Percentiles rank a stretch among this genome's conserved stretches.
These are phyloP conservation scores for Beta lomatogona DNA, from an alignment of 179 eudicot species.

Conservation along the genomic window DNA sequence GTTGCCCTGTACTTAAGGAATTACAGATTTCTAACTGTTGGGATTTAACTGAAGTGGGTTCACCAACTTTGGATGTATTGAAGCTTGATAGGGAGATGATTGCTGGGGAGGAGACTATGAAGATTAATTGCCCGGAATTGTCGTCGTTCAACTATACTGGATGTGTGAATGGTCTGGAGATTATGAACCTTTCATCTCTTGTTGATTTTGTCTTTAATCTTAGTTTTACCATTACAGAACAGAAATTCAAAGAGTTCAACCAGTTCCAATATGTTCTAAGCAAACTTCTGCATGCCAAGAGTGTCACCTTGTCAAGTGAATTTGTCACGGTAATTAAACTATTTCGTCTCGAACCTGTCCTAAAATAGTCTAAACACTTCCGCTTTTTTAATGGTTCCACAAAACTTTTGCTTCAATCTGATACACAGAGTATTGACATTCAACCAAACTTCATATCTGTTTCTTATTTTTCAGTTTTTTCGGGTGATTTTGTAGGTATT, in stretches of 20 bases:
- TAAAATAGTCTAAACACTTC: background rate
- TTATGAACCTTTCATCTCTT: background rate
- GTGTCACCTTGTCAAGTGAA: background rate
- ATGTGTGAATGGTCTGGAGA: slow-evolving; percentile 11
- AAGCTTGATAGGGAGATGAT: background rate
- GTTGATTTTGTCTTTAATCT: background rate
- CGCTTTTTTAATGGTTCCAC: background rate
- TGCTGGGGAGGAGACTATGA: background rate
- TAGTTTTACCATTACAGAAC: too few species aligned
- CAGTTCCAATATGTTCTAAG: background rate
- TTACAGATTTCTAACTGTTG: background rate
- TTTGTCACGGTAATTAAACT: background rate
- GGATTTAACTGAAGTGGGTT: slow-evolving; percentile 1
- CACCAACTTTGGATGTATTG: background rate
- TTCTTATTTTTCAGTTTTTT: background rate
- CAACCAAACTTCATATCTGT: background rate
- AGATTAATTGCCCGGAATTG: slow-evolving; percentile 13
- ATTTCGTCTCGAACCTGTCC: background rate
- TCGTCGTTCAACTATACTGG: slow-evolving; percentile 1
- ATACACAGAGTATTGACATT: background rate
- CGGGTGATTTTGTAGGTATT: background rate
- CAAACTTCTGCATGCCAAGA: slow-evolving; percentile 5
- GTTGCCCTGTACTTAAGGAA: slow-evolving; percentile 14
- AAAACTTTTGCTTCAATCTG: background rate
- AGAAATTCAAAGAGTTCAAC: background rate